Evolutionary conservation across 163 green algal species (phyloP), one percentile per base, ranked within the genome.

Genomic region (Scenedesmus sp.): DNA sequence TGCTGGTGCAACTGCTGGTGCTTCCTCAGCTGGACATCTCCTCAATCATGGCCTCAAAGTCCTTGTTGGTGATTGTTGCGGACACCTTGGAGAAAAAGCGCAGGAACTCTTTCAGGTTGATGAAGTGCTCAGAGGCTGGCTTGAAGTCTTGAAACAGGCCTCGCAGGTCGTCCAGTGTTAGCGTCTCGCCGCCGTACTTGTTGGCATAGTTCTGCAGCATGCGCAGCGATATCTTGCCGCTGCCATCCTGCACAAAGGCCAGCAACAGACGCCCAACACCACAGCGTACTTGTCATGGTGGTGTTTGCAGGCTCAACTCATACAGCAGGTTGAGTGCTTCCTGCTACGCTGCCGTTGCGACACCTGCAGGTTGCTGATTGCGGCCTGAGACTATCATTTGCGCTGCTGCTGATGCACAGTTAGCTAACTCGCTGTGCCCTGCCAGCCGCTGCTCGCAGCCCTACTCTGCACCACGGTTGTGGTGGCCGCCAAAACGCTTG

Each of bases 141-240:
- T 92, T 92, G 89, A 90, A 86, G 89, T 92, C 89, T 18, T 62
- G 20, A n/a, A 92, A 92, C 56, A 93, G 18, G 8, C 26, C 73
- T 8, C 66, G 81, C 70, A 93, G 73, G 8, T 93, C 90, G 12
- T 84, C 90, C 5, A 90, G 70, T 2, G 67, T 93, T 5, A 93
- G 84, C 56, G 84, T 93, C 56, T 93, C 90, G 57, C 90, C 90
- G n/a, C 90, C 90, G 60, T 90, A 86, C 52, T 84, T 87, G 82
- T 86, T 93, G 55, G 90, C 90, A 74, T 90, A 93, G 26, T 64
- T 76, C 90, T 93, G 90, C 59, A 93, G 59, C 70, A 64, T 90
- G 70, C 90, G 84, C 84, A 93, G 34, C 12, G 90, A 93, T 5
- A 93, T 86, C 2, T 83, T 70, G 5, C 90, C 90, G 2, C 20